A percentile compares a stretch with the other conserved stretches of the same genome.
These are phyloP conservation scores for Spathaspora hagerdaliae DNA, from an alignment of 805 yeast species.

Conservation along the genomic window DNA sequence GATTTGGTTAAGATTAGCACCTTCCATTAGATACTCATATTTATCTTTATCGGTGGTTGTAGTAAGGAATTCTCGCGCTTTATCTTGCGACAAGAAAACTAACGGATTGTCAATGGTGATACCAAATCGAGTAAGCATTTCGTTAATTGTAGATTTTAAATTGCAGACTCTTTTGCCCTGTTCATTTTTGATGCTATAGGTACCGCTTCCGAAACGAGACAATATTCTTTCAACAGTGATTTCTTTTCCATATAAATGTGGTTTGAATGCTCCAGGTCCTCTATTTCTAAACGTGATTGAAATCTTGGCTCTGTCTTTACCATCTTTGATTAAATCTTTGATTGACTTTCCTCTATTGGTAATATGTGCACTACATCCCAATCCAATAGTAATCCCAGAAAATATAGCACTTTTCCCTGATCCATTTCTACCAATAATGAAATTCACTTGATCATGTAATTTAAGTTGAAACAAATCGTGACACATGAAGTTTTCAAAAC, in stretches of 20 bases:
- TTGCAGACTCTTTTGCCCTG: conserved; percentile 51
- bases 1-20: conserved; percentile 71
- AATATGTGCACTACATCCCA: conserved; percentile 84
- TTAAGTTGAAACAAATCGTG: conserved; percentile 75
- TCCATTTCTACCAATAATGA: conserved; percentile 87
- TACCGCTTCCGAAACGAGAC: conserved; percentile 40
- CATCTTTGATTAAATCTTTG: conserved; percentile 71
- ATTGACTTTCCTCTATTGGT: conserved; percentile 81
- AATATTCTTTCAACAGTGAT: conserved; percentile 70
- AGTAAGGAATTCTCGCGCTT: conserved; percentile 85
- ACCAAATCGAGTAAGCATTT: conserved; percentile 64
- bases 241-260: conserved; percentile 60
- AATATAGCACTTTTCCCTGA: conserved; percentile 87
- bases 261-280: conserved; percentile 63
- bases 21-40: conserved; percentile 74
- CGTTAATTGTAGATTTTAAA: conserved; percentile 62
- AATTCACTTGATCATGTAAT: conserved; percentile 77
- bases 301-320: conserved; percentile 64
- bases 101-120: conserved; percentile 86
- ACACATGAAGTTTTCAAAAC: conserved; percentile 80
- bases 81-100: conserved; percentile 90
- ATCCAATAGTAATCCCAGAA: conserved; percentile 81
- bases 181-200: conserved; percentile 54
- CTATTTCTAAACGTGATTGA: conserved; percentile 60
- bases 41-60: conserved; percentile 69